Evolutionary conservation across 306 rosid species (phyloP), one percentile per base, ranked within the genome.

Genomic region (Cicer chorassanicum): DNA sequence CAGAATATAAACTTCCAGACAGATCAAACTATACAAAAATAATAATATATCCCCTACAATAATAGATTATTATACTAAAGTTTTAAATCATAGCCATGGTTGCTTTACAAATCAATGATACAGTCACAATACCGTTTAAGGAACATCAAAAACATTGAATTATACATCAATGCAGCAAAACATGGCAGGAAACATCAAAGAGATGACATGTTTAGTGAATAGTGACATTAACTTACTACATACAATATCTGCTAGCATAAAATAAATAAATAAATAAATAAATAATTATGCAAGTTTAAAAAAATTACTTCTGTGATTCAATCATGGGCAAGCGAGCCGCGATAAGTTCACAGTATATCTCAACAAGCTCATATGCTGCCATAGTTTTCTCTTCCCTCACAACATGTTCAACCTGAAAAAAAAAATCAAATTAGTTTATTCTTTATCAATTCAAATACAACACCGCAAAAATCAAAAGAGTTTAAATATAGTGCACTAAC

Each of bases 271-370:
- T 14, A 40, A 65, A 13, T 38, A 39, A 4, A 40, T 14, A 40
- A 65, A 13, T 0, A 54, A 40, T 60, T 21, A 16, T 41, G 46
- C 1, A 6, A 60, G 63, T 21, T 81, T 63, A n/a, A 79, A 87
- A 29, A 46, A 29, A 29, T 29, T 94, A 94, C 99, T 92, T 94
- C 49, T 92, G 99, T n/a, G 96, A 86, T 78, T 92, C 99, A 64
- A 92, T 89, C 73, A 94, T 87, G 13, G 95, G 86, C 88, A 92
- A 70, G 66, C 99, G 96, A 14, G 95, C 93, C 0, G 81, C 88
- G n/a, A 90, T 87, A 45, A 92, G 93, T 81, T 94, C 99, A 49
- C 99, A 94, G 79, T 90, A 94, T 87, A 92, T 85, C 80, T 92
- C 93, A 39, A 94, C 55, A 77, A 94, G 96, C 63, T 94, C 93